Conservation (phyloP, 768 basidiomycete genomes). For the Tulasnella sp. region DNA sequence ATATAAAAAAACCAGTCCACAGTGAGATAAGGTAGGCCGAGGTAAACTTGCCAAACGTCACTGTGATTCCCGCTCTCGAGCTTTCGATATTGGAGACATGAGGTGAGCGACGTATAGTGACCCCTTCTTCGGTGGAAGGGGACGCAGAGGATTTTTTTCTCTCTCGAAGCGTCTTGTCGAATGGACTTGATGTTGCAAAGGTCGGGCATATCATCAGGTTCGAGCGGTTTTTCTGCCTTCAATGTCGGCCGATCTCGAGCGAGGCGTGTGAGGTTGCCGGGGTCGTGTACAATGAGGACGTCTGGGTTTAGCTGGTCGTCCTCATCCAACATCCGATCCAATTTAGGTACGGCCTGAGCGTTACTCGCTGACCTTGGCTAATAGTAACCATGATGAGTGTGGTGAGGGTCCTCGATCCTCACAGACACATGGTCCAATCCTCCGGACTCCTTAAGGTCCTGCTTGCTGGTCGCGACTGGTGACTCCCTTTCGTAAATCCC, state of each 20-base stretch:
- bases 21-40: background rate
- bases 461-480: background rate
- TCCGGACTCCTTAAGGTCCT: too few species aligned
- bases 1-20: background rate
- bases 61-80: background rate
- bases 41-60: background rate
- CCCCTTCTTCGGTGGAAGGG: background rate
- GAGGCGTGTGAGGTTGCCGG: background rate
- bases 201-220: background rate
- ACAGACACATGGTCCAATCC: background rate
- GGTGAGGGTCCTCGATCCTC: background rate
- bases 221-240: background rate
- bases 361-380: background rate
- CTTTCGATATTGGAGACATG: background rate
- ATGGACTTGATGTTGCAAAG: background rate
- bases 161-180: background rate
- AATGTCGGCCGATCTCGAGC: too few species aligned
- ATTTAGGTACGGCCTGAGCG: background rate
- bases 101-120: background rate
- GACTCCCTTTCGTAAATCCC: background rate
- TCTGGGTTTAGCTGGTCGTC: conserved; percentile 1
- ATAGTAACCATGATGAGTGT: background rate
- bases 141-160: background rate
- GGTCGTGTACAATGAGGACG: too few species aligned
- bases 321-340: background rate